Conservation (phyloP, 129 eudicot genomes). For the Flaveria robusta region DNA sequence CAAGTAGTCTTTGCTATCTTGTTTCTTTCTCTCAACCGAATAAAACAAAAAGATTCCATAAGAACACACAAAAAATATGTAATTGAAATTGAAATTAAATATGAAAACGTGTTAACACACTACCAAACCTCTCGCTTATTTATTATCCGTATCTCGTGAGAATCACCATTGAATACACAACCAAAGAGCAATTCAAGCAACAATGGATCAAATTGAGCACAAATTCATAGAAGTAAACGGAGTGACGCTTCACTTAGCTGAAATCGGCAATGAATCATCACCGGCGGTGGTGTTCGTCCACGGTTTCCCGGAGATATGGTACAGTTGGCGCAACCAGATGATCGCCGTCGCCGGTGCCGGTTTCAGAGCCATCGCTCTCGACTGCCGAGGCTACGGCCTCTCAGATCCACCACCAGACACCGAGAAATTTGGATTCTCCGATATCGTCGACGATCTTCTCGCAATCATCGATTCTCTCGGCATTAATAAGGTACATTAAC, state of each 20-base stretch:
- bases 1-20: no score
- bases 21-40: no score
- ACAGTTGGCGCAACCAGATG: constrained; percentile 61
- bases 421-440: constrained; percentile 28
- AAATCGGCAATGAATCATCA: constrained; percentile 28
- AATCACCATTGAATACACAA: not conserved
- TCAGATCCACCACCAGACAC: constrained; percentile 38
- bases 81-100: no score
- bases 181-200: not conserved
- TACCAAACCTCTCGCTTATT: not conserved
- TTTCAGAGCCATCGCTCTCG: constrained; percentile 33
- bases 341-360: constrained; percentile 41
- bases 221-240: constrained; percentile 20
- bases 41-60: no score
- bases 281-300: constrained; percentile 50
- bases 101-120: no score
- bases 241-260: constrained; percentile 33
- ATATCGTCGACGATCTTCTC: constrained; percentile 41
- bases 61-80: no score
- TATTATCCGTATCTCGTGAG: not conserved
- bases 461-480: constrained; percentile 33
- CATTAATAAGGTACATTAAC: constrained; percentile 27
- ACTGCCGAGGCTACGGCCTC: constrained; percentile 45
- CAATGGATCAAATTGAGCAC: constrained; percentile 31
- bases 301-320: constrained; percentile 65